Conservation (phyloP, 441 rosid genomes). For the Daphne laureola region DNA sequence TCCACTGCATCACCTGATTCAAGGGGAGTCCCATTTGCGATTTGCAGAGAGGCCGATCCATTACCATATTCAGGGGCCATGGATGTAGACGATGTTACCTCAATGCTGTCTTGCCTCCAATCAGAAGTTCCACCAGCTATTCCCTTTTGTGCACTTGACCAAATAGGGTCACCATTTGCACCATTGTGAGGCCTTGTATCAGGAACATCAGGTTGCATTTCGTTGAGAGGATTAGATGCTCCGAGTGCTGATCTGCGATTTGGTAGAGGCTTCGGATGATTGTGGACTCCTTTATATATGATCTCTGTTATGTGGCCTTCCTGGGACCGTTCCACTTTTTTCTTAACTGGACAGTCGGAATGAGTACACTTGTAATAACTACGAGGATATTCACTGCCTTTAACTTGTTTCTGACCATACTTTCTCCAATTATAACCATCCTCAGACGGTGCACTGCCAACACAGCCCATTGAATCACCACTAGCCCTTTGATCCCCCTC, state of each 20-base stretch:
- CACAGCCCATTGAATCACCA: slow-evolving; percentile 48
- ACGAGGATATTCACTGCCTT: slow-evolving; percentile 69
- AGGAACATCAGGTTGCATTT: slow-evolving; percentile 38
- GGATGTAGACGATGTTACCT: slow-evolving; percentile 51
- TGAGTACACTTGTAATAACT: slow-evolving; percentile 73
- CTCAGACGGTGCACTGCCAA: slow-evolving; percentile 49
- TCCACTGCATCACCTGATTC: slow-evolving; percentile 48
- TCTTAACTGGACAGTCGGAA: slow-evolving; percentile 56
- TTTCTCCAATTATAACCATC: slow-evolving; percentile 78
- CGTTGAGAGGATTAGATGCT: slow-evolving; percentile 25
- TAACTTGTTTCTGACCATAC: slow-evolving; percentile 65
- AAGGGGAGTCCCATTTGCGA: slow-evolving; percentile 16
- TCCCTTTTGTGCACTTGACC: slow-evolving; percentile 30
- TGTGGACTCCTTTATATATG: slow-evolving; percentile 64
- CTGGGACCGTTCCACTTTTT: slow-evolving; percentile 65
- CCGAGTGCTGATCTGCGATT: slow-evolving; percentile 43
- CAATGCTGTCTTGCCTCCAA: slow-evolving; percentile 18
- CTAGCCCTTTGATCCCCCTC: slow-evolving; percentile 62
- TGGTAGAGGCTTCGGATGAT: slow-evolving; percentile 53
- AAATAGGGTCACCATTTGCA: slow-evolving; percentile 33
- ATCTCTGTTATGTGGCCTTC: slow-evolving; percentile 74
- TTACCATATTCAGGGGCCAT: slow-evolving; percentile 32
- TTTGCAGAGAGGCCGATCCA: slow-evolving; percentile 29
- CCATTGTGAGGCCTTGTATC: slow-evolving; percentile 36
- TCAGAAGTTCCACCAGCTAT: no score